Evolutionary conservation across 305 asterid species (phyloP).

Genomic region (Fraxinus albicans): DNA sequence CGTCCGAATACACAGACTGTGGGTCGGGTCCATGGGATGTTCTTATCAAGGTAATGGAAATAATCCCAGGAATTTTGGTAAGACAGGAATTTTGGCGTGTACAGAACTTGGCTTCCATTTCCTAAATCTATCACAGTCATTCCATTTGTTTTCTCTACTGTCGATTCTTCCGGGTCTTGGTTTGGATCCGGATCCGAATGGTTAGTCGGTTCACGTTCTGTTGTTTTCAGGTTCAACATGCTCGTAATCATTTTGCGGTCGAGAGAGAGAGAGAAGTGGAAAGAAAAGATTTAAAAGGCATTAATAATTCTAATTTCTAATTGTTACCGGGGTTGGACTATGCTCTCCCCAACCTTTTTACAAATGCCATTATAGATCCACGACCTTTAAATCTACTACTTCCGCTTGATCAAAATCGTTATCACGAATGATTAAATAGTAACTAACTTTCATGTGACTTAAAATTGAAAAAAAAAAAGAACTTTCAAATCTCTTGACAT

Average conservation of each 20-base stretch:
- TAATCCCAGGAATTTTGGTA: constrained; percentile 66
- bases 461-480: neutral
- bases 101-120: constrained; percentile 58
- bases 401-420: neutral
- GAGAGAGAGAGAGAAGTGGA: neutral
- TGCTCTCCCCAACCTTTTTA: neutral
- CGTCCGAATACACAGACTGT: constrained; percentile 80
- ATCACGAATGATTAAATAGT: neutral
- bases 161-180: constrained; percentile 21
- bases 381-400: neutral
- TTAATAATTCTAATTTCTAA: too few relatives aligned
- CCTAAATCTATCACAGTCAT: constrained; percentile 54
- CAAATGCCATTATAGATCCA: neutral
- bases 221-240: constrained; percentile 24
- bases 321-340: neutral
- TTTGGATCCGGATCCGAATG: neutral
- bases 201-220: constrained; percentile 7
- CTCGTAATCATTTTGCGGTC: neutral
- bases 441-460: neutral
- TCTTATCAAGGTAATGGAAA: constrained; percentile 64
- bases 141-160: constrained; percentile 30
- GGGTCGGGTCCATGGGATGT: constrained; percentile 97
- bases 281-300: neutral
- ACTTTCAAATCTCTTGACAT: neutral
- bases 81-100: constrained; percentile 56